Conservation (phyloP, 768 basidiomycete genomes). For the Fistulinella prunicolor region DNA sequence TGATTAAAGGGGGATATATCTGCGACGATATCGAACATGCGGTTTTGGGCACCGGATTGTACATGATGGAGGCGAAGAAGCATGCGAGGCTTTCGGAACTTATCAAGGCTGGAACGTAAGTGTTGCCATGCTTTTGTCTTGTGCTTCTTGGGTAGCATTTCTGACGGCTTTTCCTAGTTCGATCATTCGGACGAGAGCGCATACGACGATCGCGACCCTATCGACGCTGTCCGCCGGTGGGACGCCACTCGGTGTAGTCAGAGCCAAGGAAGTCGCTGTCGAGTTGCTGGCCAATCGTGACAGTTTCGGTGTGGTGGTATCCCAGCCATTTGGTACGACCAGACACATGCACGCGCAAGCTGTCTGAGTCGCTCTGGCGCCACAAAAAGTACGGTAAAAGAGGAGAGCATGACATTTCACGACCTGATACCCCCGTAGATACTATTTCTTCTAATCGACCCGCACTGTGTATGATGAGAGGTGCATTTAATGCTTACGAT, state of each 20-base stretch:
- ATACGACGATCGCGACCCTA: constrained; percentile 28
- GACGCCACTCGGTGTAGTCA: constrained; percentile 51
- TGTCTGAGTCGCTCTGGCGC: not conserved
- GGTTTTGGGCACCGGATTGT: constrained; percentile 49
- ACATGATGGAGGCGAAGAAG: constrained; percentile 54
- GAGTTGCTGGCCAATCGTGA: constrained; percentile 11
- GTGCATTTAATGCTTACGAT: not conserved
- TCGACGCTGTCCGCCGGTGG: constrained; percentile 15
- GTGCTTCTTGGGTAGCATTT: constrained; percentile 2
- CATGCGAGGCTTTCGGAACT: constrained; percentile 51
- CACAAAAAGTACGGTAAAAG: not conserved
- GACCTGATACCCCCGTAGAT: constrained; percentile 11
- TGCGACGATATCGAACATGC: constrained; percentile 28
- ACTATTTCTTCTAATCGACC: not conserved
- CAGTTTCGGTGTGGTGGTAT: not conserved
- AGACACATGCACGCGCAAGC: not conserved
- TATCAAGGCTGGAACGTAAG: constrained; percentile 52
- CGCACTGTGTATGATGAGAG: not conserved
- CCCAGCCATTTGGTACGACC: not conserved
- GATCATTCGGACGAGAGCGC: constrained; percentile 36
- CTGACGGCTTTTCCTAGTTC: constrained; percentile 18
- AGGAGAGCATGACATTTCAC: not conserved
- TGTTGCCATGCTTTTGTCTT: constrained; percentile 14
- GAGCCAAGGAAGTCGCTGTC: constrained; percentile 66
- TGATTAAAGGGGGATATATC: constrained; percentile 9